Percentiles rank a stretch among this genome's conserved stretches.
phyloP scores from a whole-genome alignment of 106 monocot genomes.

The Agapanthus africanus region DNA sequence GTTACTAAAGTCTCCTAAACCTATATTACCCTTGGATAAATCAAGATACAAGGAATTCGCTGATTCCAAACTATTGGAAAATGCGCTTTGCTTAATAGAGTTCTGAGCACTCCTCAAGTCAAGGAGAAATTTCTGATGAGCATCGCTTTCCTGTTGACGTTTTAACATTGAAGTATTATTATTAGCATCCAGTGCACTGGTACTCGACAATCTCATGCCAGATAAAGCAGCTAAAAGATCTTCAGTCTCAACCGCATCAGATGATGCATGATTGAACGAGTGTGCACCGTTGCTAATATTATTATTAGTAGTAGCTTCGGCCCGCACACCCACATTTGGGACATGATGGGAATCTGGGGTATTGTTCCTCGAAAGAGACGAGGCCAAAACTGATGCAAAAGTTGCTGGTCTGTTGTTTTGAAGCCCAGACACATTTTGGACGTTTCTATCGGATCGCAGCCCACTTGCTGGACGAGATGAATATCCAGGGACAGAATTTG shows the following conservation, averaged over 20 bases:
- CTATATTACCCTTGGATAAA: slow-evolving; percentile 13
- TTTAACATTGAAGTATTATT: slow-evolving; percentile 18
- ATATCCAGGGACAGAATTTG: slow-evolving; percentile 28
- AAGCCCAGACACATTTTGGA: slow-evolving; percentile 30
- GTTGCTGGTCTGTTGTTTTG: slow-evolving; percentile 42
- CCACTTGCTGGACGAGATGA: slow-evolving; percentile 48
- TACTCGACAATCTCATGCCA: slow-evolving; percentile 41
- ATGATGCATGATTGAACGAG: slow-evolving; percentile 36
- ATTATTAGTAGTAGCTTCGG: slow-evolving; percentile 38
- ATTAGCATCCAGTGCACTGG: slow-evolving; percentile 7
- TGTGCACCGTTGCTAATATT: no score
- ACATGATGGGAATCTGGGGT: slow-evolving; percentile 70
- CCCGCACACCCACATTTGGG: slow-evolving; percentile 70
- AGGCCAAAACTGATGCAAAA: slow-evolving; percentile 59
- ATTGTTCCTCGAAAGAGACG: slow-evolving; percentile 43
- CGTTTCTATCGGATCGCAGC: slow-evolving; percentile 44
- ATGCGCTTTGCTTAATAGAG: slow-evolving; percentile 13
- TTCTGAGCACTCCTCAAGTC: slow-evolving; percentile 23
- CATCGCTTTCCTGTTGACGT: slow-evolving; percentile 42
- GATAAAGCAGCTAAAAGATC: slow-evolving; percentile 64
- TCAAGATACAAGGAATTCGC: slow-evolving; percentile 24
- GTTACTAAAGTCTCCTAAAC: slow-evolving; percentile 18
- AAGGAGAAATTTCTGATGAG: slow-evolving; percentile 33
- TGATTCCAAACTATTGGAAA: slow-evolving; percentile 21
- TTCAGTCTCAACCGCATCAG: slow-evolving; percentile 33